phyloP scores from a whole-genome alignment of 192 early-diverging fungal species.

The Entophlyctis luteolus region DNA sequence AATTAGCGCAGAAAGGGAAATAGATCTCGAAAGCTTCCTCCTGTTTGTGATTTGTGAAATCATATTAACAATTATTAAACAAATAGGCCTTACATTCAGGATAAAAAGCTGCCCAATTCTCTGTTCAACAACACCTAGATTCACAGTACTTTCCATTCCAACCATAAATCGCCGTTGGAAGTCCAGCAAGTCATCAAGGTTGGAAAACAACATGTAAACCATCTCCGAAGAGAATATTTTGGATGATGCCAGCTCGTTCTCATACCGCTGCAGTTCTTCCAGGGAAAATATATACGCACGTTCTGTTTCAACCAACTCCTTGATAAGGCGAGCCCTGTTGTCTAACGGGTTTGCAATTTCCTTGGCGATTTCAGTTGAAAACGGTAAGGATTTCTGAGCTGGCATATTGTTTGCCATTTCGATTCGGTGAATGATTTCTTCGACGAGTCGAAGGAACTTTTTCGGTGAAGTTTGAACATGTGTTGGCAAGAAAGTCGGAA shows the following conservation, averaged over 20 bases:
- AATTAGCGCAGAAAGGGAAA: constrained; percentile 94
- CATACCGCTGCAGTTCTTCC: constrained; percentile 63
- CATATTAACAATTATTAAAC: not conserved
- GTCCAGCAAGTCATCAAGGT: constrained; percentile 87
- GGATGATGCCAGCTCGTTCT: constrained; percentile 32
- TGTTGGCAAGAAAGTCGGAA: not conserved
- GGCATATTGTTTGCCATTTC: constrained; percentile 65
- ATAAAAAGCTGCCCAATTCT: constrained; percentile 83
- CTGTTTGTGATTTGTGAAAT: too few relatives aligned
- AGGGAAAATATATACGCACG: constrained; percentile 89
- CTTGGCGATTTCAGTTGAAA: constrained; percentile 21
- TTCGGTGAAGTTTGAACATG: not conserved
- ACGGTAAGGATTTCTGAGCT: constrained; percentile 44
- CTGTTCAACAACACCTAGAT: constrained; percentile 72
- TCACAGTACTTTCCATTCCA: constrained; percentile 73
- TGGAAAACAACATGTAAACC: constrained; percentile 82
- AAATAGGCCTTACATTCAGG: constrained; percentile 50
- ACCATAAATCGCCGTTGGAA: constrained; percentile 96
- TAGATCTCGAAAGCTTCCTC: constrained; percentile 50
- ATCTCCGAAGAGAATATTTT: constrained; percentile 78
- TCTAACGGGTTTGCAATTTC: constrained; percentile 58
- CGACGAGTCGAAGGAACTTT: constrained; percentile 79
- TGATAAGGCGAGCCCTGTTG: constrained; percentile 80
- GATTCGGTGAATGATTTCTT: constrained; percentile 72
- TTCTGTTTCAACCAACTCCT: constrained; percentile 91